Base-by-base conservation (phyloP, 192 early-diverging fungal genomes). In the Geosiphon pyriformis region DNA sequence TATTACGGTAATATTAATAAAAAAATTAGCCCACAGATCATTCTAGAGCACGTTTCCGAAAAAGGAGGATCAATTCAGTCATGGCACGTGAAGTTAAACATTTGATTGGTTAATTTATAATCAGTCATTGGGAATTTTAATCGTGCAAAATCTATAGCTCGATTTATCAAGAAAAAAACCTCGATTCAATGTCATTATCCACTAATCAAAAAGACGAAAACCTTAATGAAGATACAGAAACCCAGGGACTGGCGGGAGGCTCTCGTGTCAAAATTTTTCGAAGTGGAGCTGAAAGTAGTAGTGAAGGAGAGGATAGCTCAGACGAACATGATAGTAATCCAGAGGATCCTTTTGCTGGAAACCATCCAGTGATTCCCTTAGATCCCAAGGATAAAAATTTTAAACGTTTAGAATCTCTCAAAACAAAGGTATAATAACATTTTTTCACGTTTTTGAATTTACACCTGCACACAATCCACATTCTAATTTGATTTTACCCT, bases 331-430 rank as follows among this genome's bases (percentile, higher is more conserved):
- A 70, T 27, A 61, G 71, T 33, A 66, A 70, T 27, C 70, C 74
- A 29, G 64, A 59, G 20, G 74, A 65, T 48, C 64, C 70, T 11
- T 75, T 75, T 51, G 73, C 73, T 20, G 65, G 55, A 57, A 75
- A 71, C 66, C 68, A 66, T 55, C 69, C 70, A n/a, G 73, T 71
- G 66, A 75, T 75, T 50, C 68, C 73, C 57, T 53, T 75, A 48
- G 70, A 71, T 59, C 69, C 73, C 53, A 80, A 75, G 53, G 67
- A 67, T 1, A 65, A 67, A 68, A 27, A 61, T 34, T 11, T 32
- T 70, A 37, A 63, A 69, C 63, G 70, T 46, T 23, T 69, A 22
- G 73, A 58, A 20, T 51, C 65, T 15, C 32, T 74, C 32, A 58
- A 62, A 31, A 50, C 65, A 42, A 49, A 25, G 23, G 20, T 33